Percentiles rank a stretch among this genome's conserved stretches.
Conservation (phyloP, 495 filamentous ascomycete species). For the Diplogelasinospora grovesii region DNA sequence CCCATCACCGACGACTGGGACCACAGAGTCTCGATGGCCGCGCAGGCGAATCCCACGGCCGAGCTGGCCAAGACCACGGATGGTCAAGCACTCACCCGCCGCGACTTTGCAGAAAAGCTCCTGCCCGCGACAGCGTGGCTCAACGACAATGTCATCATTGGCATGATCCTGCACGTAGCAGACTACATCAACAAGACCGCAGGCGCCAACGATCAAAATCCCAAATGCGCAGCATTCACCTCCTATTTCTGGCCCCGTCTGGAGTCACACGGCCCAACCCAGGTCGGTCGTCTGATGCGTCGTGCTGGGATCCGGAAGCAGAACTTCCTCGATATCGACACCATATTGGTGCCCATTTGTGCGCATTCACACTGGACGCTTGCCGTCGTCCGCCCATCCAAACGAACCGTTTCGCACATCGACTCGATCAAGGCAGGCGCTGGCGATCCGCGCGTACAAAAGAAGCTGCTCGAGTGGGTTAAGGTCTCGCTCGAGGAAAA, state of each 20-base stretch:
- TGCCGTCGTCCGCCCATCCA: conserved; percentile 58
- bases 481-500: conserved; percentile 47
- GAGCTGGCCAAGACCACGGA: conserved; percentile 39
- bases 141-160: conserved; percentile 77
- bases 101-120: conserved; percentile 55
- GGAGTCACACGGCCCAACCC: conserved; percentile 39
- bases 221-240: conserved; percentile 63
- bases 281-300: conserved; percentile 26
- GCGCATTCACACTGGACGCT: conserved; percentile 54
- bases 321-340: conserved; percentile 38
- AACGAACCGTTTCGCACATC: conserved; percentile 62
- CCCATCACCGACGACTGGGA: conserved; percentile 27
- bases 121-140: conserved; percentile 56
- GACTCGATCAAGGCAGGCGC: conserved; percentile 54
- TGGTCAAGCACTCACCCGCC: conserved; percentile 49
- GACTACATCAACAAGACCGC: conserved; percentile 49
- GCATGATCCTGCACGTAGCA: conserved; percentile 55
- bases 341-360: conserved; percentile 42
- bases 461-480: conserved; percentile 45
- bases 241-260: conserved; percentile 65
- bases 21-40: conserved; percentile 10
- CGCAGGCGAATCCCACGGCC: conserved; percentile 7
- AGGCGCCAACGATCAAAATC: conserved; percentile 41
- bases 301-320: conserved; percentile 25
- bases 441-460: conserved; percentile 11